A percentile compares a stretch with the other conserved stretches of the same genome.
Conservation (phyloP, 1,139 yeast species). For the Hyphopichia buzzinii region DNA sequence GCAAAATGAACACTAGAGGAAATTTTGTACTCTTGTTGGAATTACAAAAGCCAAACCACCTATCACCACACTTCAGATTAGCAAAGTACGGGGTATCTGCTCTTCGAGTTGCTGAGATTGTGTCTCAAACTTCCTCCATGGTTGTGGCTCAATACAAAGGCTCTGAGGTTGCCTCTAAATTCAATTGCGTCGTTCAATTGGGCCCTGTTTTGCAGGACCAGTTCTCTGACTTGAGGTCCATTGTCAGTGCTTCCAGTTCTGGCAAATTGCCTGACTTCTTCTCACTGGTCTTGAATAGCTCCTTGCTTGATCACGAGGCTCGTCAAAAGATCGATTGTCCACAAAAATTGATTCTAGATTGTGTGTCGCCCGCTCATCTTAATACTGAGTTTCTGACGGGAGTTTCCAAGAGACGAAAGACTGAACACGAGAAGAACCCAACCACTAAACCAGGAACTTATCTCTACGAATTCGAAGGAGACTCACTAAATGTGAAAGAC, state of each 20-base stretch:
- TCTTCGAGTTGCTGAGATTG: not conserved
- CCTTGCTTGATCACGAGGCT: no score
- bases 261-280: no score
- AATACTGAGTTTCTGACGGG: no score
- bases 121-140: not conserved
- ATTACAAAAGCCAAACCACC: conserved; percentile 31
- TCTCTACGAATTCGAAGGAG: not conserved
- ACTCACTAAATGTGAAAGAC: not conserved
- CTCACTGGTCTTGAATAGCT: no score
- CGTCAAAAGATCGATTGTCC: not conserved
- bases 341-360: not conserved
- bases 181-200: not conserved
- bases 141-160: not conserved
- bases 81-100: conserved; percentile 24
- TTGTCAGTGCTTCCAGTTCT: no score
- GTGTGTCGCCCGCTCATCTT: not conserved
- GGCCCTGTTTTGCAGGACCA: no score
- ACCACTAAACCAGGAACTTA: not conserved
- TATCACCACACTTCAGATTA: conserved; percentile 19
- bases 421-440: not conserved
- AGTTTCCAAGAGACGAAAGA: no score
- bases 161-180: not conserved
- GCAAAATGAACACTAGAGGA: not conserved
- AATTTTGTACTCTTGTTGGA: conserved; percentile 17
- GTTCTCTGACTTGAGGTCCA: no score